phyloP scores from a whole-genome alignment of 2,329 filamentous ascomycete species.

The Penicillium oxalicum region DNA sequence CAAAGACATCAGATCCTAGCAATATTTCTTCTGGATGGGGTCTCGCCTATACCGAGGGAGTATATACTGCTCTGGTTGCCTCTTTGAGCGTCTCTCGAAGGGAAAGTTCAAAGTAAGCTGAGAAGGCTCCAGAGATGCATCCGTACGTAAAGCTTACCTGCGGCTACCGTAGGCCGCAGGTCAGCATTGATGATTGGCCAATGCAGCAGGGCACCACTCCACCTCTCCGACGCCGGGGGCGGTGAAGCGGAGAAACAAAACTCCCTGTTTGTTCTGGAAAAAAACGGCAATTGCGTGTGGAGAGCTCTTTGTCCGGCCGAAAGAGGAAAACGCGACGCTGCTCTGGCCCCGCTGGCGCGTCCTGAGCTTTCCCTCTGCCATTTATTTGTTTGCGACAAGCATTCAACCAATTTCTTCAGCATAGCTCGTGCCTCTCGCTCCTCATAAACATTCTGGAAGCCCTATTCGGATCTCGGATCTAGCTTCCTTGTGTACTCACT shows the following conservation, averaged over 20 bases:
- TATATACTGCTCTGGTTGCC: too few relatives aligned
- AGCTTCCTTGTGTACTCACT: background rate
- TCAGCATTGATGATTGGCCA: slow-evolving; percentile 10
- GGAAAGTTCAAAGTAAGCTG: slow-evolving; percentile 6
- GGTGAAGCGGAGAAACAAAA: slow-evolving; percentile 8
- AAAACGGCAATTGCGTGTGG: slow-evolving; percentile 13
- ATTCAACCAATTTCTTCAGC: background rate
- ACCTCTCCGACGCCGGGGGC: slow-evolving; percentile 15
- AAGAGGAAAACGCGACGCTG: slow-evolving; percentile 4
- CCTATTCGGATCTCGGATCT: background rate
- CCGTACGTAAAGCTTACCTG: slow-evolving; percentile 18
- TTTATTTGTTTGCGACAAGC: background rate
- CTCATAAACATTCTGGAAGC: background rate
- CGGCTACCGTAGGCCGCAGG: slow-evolving; percentile 14
- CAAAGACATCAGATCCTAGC: background rate
- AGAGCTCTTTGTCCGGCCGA: slow-evolving; percentile 9
- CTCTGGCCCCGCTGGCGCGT: background rate
- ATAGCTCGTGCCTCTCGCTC: background rate
- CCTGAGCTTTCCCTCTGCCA: background rate
- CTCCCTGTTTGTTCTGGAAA: slow-evolving; percentile 6
- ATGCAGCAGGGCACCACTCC: background rate
- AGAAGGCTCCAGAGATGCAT: slow-evolving; percentile 5
- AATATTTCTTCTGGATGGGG: background rate
- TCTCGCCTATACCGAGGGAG: background rate
- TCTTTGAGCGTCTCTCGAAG: background rate